Evolutionary conservation across 495 filamentous ascomycete genomes (phyloP), one percentile per base, ranked within the genome.

Genomic region (Gamarada debralockiae): DNA sequence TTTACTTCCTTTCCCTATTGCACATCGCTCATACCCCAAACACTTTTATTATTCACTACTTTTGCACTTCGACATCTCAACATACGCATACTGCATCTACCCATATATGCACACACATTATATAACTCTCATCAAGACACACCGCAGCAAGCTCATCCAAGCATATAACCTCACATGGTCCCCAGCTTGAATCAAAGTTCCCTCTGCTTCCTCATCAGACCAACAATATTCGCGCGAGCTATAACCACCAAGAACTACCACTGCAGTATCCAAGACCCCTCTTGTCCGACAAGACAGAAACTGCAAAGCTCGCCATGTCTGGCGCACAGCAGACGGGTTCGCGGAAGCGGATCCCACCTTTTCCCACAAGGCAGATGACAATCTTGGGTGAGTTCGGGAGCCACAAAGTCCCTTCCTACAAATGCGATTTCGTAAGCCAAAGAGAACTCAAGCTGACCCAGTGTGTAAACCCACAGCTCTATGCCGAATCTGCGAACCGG

Each of bases 401-500:
- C 37, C 37, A 3, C 13, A 40, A 15, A 2, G 13, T 40, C n/a
- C n/a, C n/a, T n/a, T 40, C n/a, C 37, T 40, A 18, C 27, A 29
- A 10, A 29, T 29, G 5, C 27, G 21, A 6, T 6, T 31, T n/a
- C 17, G 21, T 17, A 27, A 27, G 21, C 22, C 14, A 15, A 29
- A 29, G 10, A 10, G 27, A 29, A 10, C 27, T 29, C 27, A 29
- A 29, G 27, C 27, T 29, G 27, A 29, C 15, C 18, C n/a, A 1
- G 14, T 4, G 9, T 21, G 3, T 6, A 12, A 36, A 25, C 25
- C 18, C 20, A 13, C 61, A 97, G 93, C 92, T 29, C 69, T 96
- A 57, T 95, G 90, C 65, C 84, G 93, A 60, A 95, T 99, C 69
- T 96, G 90, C 75, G 93, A 99, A 69, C 93, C 93, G 41, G 96